A percentile compares a stretch with the other conserved stretches of the same genome.
Conservation (phyloP, 345 rosid genomes). For the Dipteronia sinensis region DNA sequence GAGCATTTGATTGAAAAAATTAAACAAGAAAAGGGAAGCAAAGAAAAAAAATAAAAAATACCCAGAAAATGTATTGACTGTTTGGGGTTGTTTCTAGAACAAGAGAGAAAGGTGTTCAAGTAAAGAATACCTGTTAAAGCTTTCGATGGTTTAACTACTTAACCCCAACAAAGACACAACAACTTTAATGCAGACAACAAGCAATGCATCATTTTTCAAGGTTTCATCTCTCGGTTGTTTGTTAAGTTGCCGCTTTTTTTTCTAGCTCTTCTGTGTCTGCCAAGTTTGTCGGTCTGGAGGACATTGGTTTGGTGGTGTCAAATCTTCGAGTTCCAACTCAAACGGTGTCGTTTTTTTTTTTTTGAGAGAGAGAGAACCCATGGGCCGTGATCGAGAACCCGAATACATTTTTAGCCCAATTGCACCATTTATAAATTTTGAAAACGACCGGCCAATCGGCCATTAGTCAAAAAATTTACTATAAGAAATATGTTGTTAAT, state of each 20-base stretch:
- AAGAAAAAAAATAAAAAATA: background rate
- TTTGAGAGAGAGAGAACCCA: too few species aligned
- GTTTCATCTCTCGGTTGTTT: background rate
- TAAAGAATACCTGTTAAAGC: conserved; percentile 13
- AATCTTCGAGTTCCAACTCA: background rate
- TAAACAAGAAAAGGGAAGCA: background rate
- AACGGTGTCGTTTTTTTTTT: too few species aligned
- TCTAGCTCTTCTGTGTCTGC: too few species aligned
- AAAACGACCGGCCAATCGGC: too few species aligned
- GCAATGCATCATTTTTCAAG: conserved; percentile 14
- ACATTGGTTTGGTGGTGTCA: too few species aligned
- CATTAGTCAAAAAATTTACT: too few species aligned
- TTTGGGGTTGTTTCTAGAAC: background rate
- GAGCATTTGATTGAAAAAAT: background rate
- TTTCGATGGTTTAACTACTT: background rate
- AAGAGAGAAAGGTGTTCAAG: conserved; percentile 11
- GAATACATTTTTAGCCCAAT: too few species aligned
- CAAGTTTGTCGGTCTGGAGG: too few species aligned
- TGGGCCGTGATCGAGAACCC: too few species aligned
- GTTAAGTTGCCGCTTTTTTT: background rate
- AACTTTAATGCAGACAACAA: background rate
- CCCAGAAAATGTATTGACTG: background rate
- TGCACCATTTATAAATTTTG: too few species aligned
- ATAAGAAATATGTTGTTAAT: too few species aligned
- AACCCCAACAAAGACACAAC: conserved; percentile 2